phyloP scores from a whole-genome alignment of 2,329 filamentous ascomycete genomes.

The Sporothrix sp. region DNA sequence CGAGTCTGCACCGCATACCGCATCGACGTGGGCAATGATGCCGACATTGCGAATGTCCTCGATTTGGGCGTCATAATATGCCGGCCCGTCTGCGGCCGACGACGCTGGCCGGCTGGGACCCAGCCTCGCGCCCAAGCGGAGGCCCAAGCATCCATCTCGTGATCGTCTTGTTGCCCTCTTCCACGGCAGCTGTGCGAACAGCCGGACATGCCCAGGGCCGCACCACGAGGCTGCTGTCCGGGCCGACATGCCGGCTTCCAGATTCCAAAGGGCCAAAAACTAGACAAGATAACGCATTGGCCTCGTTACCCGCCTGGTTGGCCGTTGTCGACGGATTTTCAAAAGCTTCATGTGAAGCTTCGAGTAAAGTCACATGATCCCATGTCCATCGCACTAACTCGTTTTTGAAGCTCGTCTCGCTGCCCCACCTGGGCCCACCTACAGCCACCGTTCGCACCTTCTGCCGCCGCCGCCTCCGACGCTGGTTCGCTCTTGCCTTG shows the following conservation, averaged over 20 bases:
- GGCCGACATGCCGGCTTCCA: constrained; percentile 7
- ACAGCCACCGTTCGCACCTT: background rate
- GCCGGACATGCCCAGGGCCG: background rate
- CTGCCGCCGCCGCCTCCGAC: constrained; percentile 5
- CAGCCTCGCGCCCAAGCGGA: background rate
- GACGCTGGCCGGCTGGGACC: constrained; percentile 1
- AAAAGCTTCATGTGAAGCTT: constrained; percentile 2
- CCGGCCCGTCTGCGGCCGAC: background rate
- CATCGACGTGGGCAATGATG: constrained; percentile 98
- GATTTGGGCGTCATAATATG: constrained; percentile 31
- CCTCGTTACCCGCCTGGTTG: background rate
- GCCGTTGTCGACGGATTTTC: background rate
- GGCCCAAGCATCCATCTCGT: background rate
- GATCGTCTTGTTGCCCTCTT: background rate
- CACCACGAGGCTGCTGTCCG: constrained; percentile 3
- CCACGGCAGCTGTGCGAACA: background rate
- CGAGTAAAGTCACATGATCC: constrained; percentile 1
- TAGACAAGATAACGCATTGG: background rate
- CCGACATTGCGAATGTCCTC: constrained; percentile 83
- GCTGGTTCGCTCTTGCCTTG: constrained; percentile 4
- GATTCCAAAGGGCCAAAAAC: background rate
- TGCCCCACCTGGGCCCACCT: constrained; percentile 7
- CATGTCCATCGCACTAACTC: too few species aligned
- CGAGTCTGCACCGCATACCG: constrained; percentile 32
- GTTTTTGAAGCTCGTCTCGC: background rate